Base-by-base conservation (phyloP, 2,329 filamentous ascomycete species). In the Keithomyces neogunnii region DNA sequence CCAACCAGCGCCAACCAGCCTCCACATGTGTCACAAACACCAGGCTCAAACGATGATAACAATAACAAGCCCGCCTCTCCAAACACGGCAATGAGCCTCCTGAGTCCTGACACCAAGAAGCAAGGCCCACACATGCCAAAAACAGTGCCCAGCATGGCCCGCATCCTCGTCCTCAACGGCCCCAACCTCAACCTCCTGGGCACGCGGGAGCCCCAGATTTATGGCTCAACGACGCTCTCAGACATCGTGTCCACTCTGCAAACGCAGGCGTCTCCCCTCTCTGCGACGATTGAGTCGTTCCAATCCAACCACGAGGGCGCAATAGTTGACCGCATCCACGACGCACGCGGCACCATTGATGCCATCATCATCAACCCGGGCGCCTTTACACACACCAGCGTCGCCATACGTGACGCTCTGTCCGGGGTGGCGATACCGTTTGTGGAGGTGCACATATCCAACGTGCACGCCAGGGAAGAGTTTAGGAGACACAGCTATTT, bases 181-280 rank as follows among this genome's bases (percentile, higher is more conserved):
- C 86, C 86, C 33, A 91, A 91, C 66, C 83, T 91, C 60, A 90
- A 90, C 69, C 82, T 91, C 47, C 78, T 91, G 32, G 87, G 87
- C 36, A 85, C 80, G 10, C 77, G 88, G 28, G 86, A 92, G 65
- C 86, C 87, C 13, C 71, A 81, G 31, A 77, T 89, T 60, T 90
- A 91, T 70, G 87, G 87, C 62, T 74, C 72, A 54, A 82, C 81
- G 1, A 89, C 86, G 0, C 80, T 91, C 10, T 48, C 71, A 26
- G 79, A 88, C 57, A 76, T 91, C 13, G 73, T 81, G 45, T 53
- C 66, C 2, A 58, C 69, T 8, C 77, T 78, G 29, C 61, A 70
- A 47, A 54, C 68, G 0, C 80, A 84, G 54, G 80, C 80, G 33
- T 46, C 66, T 0, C 56, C 63, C 0, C 73, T 82, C 2, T 72